phyloP scores from a whole-genome alignment of 148 eudicot species.

The Diospyros kaki region DNA sequence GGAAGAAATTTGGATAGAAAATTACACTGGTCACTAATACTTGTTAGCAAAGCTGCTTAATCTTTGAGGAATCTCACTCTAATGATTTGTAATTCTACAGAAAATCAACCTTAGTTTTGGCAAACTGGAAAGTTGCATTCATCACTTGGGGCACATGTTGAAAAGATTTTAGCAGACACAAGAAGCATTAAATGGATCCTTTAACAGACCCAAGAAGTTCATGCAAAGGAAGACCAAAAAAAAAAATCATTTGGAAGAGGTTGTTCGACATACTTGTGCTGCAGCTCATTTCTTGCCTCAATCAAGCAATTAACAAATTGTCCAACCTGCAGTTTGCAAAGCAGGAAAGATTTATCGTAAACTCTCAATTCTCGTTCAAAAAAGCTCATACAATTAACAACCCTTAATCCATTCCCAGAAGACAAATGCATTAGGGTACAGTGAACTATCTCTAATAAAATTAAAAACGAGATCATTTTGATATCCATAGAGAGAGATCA shows the following conservation, averaged over 20 bases:
- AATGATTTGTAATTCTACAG: not conserved
- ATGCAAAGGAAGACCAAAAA: constrained; percentile 7
- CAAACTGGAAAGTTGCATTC: too few species aligned
- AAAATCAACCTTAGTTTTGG: not conserved
- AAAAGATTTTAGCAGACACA: not conserved
- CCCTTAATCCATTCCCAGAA: not conserved
- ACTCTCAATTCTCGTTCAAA: not conserved
- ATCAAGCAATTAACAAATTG: constrained; percentile 63
- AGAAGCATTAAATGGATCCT: not conserved
- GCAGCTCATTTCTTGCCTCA: constrained; percentile 54
- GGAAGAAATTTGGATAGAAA: not conserved
- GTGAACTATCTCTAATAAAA: not conserved
- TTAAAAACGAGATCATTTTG: not conserved
- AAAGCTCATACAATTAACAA: not conserved
- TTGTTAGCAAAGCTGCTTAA: not conserved
- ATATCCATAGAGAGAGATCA: not conserved
- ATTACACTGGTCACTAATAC: not conserved
- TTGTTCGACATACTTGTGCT: constrained; percentile 49
- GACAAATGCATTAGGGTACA: not conserved
- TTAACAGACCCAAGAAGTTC: not conserved
- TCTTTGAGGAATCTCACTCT: not conserved
- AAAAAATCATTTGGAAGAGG: not conserved
- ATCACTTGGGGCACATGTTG: not conserved
- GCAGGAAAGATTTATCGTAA: not conserved
- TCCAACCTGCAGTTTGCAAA: constrained; percentile 44